Evolutionary conservation across 345 rosid genomes (phyloP), one percentile per base, ranked within the genome.

Genomic region (Syzygium oleosum): DNA sequence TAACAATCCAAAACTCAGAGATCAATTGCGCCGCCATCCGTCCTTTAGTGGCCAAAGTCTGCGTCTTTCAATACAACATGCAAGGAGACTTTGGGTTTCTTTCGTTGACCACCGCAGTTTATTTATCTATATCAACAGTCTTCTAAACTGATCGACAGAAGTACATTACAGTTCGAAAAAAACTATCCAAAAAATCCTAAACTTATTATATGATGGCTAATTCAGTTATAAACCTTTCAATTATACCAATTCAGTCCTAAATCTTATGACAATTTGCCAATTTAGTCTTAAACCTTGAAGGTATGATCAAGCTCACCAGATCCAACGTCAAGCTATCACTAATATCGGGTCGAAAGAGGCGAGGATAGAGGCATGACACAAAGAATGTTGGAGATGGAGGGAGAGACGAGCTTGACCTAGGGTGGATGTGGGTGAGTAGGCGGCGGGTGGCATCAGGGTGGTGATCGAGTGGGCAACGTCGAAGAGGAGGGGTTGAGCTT

Each of bases 151-250:
- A 65, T 15, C 78, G 10, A 17, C 6, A 19, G 0, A 61, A 12
- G n/a, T 16, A 13, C 34, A 12, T 61, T 13, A n/a, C 13, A 61
- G 2, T 61, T 61, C 12, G 34, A 0, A 13, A n/a, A 61, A 61
- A 0, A 7, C n/a, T 61, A 12, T 61, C 34, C 27, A 6, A 0
- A 61, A 27, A 12, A 12, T 61, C n/a, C 17, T 61, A n/a, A 12
- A 61, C 5, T 13, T 59, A 59, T 59, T 59, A 6, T 61, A 27
- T 13, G 2, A 5, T 0, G 3, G 3, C 0, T 15, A 59, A 59
- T 25, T 59, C 5, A 27, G 7, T 59, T 4, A 0, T 29, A 61
- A 61, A 27, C 1, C 21, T 59, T 61, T 61, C 8, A 61, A 0
- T 61, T 61, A 13, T 1, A 11, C 6, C 9, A 12, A 59, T 27